Conservation (phyloP, 768 basidiomycete genomes). For the Macrolepiota dolichaula region DNA sequence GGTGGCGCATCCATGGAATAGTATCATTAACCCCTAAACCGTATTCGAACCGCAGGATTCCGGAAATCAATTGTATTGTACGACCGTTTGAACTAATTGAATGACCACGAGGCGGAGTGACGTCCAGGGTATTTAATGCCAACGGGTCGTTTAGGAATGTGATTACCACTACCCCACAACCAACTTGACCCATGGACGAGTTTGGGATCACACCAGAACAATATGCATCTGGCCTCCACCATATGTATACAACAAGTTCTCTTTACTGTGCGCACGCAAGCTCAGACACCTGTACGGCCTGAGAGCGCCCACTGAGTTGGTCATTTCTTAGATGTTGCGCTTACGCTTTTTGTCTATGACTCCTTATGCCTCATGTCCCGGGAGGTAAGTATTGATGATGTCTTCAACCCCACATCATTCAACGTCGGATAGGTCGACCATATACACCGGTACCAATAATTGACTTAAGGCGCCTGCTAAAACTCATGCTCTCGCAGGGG, state of each 20-base stretch:
- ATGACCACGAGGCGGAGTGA: too few relatives aligned
- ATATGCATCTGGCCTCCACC: not conserved
- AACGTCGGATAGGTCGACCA: not conserved
- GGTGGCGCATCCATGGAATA: too few relatives aligned
- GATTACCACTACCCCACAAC: too few relatives aligned
- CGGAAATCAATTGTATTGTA: too few relatives aligned
- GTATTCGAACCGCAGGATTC: too few relatives aligned
- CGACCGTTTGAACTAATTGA: too few relatives aligned
- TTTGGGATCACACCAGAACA: not conserved
- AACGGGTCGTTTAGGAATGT: too few relatives aligned
- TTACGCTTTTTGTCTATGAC: not conserved
- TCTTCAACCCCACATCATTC: not conserved
- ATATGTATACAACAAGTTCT: not conserved
- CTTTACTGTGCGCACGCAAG: not conserved
- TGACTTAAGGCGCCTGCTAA: not conserved
- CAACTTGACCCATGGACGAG: not conserved
- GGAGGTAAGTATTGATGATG: not conserved
- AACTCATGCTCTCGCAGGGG: not conserved
- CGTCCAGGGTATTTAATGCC: too few relatives aligned
- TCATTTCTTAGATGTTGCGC: not conserved
- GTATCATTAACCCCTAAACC: too few relatives aligned
- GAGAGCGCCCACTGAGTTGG: not conserved
- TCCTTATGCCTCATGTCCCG: conserved; percentile 1
- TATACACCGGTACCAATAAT: not conserved
- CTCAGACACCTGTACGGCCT: not conserved